Evolutionary conservation across 768 basidiomycete species (phyloP).

Genomic region (Tephrocybe sp.): DNA sequence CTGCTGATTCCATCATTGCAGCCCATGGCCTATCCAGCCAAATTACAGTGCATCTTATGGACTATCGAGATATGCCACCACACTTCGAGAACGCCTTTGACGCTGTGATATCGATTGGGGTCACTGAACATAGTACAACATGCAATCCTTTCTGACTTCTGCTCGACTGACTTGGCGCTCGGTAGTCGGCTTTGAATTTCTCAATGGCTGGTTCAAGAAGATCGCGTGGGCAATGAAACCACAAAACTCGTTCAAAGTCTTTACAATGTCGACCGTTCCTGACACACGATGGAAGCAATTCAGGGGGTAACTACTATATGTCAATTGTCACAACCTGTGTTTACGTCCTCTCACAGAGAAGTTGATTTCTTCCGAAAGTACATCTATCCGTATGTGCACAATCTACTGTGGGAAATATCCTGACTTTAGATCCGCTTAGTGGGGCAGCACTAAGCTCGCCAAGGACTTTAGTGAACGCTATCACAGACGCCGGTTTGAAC

Average conservation of each 20-base stretch:
- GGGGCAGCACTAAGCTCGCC: slow-evolving; percentile 7
- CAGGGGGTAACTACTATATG: neutral
- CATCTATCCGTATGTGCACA: slow-evolving; percentile 8
- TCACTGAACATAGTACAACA: slow-evolving; percentile 43
- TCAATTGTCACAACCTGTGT: neutral
- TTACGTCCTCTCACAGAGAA: neutral
- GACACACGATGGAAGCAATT: slow-evolving; percentile 13
- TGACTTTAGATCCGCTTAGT: neutral
- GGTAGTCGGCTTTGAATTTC: slow-evolving; percentile 8
- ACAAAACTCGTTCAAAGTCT: slow-evolving; percentile 11
- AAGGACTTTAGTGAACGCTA: slow-evolving; percentile 5
- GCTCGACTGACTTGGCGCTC: too few species aligned
- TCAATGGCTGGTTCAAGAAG: slow-evolving; percentile 8
- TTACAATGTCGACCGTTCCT: slow-evolving; percentile 13
- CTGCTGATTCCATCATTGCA: slow-evolving; percentile 59
- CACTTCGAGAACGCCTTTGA: slow-evolving; percentile 57
- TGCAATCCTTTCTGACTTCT: too few species aligned
- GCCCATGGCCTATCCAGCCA: slow-evolving; percentile 45
- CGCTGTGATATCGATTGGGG: slow-evolving; percentile 49
- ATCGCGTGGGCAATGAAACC: slow-evolving; percentile 14
- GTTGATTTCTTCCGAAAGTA: slow-evolving; percentile 13
- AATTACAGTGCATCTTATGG: slow-evolving; percentile 64
- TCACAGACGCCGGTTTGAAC: slow-evolving; percentile 10
- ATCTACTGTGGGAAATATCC: neutral
- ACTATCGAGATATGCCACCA: slow-evolving; percentile 59